A percentile compares a stretch with the other conserved stretches of the same genome.
These are phyloP conservation scores for Didymella lethalis DNA, from an alignment of 2,329 filamentous ascomycete species.

Conservation along the genomic window DNA sequence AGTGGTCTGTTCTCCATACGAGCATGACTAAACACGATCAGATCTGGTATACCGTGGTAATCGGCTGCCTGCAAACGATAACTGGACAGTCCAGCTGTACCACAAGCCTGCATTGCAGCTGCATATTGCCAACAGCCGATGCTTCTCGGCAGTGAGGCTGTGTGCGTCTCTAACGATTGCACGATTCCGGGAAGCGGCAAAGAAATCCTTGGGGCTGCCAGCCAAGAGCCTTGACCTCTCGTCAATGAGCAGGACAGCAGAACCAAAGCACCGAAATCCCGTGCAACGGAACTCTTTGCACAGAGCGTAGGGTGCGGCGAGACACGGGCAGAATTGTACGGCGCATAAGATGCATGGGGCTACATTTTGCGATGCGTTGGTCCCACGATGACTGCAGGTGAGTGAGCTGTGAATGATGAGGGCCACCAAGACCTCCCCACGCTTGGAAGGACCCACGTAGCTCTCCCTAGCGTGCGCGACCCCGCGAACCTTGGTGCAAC, in stretches of 20 bases:
- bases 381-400: conserved; percentile 20
- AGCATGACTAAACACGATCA: conserved; percentile 10
- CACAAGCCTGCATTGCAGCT: conserved; percentile 11
- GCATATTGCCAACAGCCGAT: conserved; percentile 33
- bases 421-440: conserved; percentile 26
- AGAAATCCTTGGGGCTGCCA: conserved; percentile 41
- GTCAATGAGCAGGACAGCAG: conserved; percentile 19
- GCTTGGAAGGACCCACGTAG: conserved; percentile 42
- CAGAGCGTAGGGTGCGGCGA: conserved; percentile 9
- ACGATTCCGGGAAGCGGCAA: conserved; percentile 34
- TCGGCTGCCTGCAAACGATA: conserved; percentile 5
- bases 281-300: conserved; percentile 7
- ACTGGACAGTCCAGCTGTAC: conserved; percentile 1
- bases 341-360: conserved; percentile 18
- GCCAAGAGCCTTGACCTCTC: conserved; percentile 45
- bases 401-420: conserved; percentile 32
- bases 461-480: conserved; percentile 39
- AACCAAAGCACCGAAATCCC: conserved; percentile 11
- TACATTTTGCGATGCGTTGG: conserved; percentile 8
- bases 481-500: conserved; percentile 37
- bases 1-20: conserved; percentile 1
- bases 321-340: conserved; percentile 16
- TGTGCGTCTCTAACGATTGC: conserved; percentile 24
- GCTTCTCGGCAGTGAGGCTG: conserved; percentile 44
- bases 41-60: conserved; percentile 6